Conservation (phyloP, 176 grass and related monocot genomes). For the Musa troglodytarum region DNA sequence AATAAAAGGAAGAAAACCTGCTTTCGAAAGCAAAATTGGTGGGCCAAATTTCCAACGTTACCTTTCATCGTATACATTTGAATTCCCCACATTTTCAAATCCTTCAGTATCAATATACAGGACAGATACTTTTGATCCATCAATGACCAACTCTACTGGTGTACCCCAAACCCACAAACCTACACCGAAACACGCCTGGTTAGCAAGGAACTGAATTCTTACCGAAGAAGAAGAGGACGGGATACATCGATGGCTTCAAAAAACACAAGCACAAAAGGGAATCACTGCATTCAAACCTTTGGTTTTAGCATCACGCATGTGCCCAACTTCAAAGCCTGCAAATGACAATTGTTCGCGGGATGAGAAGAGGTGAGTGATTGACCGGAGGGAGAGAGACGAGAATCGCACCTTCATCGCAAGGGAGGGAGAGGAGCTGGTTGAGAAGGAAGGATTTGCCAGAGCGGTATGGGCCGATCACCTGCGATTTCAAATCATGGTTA, state of each 20-base stretch:
- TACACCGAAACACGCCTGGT: conserved; percentile 20
- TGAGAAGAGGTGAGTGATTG: neutral
- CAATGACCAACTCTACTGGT: conserved; percentile 52
- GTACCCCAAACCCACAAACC: conserved; percentile 92
- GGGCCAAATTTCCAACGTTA: conserved; percentile 16
- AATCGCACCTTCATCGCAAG: conserved; percentile 60
- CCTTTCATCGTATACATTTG: conserved; percentile 99
- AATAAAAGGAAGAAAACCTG: neutral
- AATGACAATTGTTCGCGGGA: neutral
- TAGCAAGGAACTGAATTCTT: neutral
- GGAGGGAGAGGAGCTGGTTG: conserved; percentile 81
- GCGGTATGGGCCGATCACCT: conserved; percentile 87
- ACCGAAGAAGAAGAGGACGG: neutral
- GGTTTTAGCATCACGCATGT: conserved; percentile 94
- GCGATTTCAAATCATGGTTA: conserved; percentile 12
- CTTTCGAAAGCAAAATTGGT: neutral
- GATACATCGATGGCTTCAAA: neutral
- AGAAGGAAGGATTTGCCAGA: conserved; percentile 94
- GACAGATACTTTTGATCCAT: conserved; percentile 73
- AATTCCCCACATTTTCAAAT: conserved; percentile 91
- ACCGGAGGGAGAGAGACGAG: neutral
- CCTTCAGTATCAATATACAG: conserved; percentile 91
- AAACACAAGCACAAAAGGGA: neutral
- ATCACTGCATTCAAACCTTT: conserved; percentile 43
- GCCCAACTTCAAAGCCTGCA: conserved; percentile 91